Conservation (phyloP, 1,284 basidiomycete species). For the Entoloma clypeatum region DNA sequence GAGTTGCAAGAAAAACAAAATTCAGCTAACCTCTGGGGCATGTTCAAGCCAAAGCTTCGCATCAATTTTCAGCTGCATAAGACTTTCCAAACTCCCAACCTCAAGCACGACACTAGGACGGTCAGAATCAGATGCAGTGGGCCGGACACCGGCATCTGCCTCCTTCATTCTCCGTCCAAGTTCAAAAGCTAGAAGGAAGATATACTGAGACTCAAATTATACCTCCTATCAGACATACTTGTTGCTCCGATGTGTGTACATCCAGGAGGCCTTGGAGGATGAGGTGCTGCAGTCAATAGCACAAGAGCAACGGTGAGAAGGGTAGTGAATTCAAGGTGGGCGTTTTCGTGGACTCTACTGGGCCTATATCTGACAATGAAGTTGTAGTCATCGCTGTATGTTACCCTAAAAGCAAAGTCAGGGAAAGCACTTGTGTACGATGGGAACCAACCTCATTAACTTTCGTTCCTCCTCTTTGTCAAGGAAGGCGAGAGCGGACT, state of each 20-base stretch:
- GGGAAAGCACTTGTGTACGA: constrained; percentile 9
- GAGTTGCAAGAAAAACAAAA: constrained; percentile 10
- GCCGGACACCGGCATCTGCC: constrained; percentile 13
- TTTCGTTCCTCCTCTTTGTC: constrained; percentile 13
- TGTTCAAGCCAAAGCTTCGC: constrained; percentile 9
- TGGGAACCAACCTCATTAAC: constrained; percentile 15
- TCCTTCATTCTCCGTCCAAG: constrained; percentile 16
- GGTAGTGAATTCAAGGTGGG: constrained; percentile 2
- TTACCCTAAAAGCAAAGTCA: constrained; percentile 18
- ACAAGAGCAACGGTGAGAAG: constrained; percentile 10
- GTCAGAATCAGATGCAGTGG: constrained; percentile 2
- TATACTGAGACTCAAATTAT: constrained; percentile 11
- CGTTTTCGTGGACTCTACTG: constrained; percentile 10
- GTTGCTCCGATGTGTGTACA: constrained; percentile 7
- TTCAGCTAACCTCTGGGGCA: constrained; percentile 13
- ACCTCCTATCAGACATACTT: constrained; percentile 9
- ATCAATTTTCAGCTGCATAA: constrained; percentile 15
- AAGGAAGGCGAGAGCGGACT: constrained; percentile 12
- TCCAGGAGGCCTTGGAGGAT: constrained; percentile 3
- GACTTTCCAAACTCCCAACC: constrained; percentile 14
- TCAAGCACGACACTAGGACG: constrained; percentile 16
- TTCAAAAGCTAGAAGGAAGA: constrained; percentile 14
- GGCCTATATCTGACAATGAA: constrained; percentile 19
- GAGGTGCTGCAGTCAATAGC: constrained; percentile 6
- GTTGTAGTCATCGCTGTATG: constrained; percentile 18